Evolutionary conservation across 2,329 filamentous ascomycete species (phyloP).

Genomic region (Paecilomyces sp.): DNA sequence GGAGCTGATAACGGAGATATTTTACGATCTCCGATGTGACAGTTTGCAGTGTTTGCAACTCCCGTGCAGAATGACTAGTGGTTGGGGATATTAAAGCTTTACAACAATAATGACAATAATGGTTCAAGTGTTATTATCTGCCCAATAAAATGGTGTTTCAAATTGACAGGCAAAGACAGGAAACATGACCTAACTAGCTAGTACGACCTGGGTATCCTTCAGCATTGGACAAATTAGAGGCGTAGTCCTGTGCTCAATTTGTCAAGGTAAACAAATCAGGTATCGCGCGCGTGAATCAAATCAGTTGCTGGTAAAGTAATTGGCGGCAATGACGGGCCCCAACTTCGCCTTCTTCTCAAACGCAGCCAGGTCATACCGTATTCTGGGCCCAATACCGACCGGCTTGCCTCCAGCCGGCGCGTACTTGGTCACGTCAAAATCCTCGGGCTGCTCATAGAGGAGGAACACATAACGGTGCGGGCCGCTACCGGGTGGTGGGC

Average conservation of each 20-base stretch:
- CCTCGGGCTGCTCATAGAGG: background rate
- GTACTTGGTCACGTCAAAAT: background rate
- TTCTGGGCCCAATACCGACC: background rate
- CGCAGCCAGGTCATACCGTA: background rate
- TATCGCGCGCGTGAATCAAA: background rate
- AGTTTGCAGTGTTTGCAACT: slow-evolving; percentile 9
- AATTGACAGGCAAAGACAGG: background rate
- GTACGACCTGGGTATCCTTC: background rate
- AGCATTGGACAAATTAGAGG: background rate
- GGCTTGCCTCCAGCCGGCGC: background rate
- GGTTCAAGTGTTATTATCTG: background rate
- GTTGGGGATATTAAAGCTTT: background rate
- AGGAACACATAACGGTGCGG: background rate
- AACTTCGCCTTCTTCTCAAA: background rate
- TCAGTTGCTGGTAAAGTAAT: background rate
- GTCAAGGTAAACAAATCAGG: background rate
- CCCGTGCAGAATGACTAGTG: background rate
- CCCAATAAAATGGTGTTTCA: background rate
- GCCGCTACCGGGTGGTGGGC: background rate
- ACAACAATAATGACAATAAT: background rate
- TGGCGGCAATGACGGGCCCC: background rate
- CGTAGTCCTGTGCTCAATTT: background rate
- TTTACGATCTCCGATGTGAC: background rate
- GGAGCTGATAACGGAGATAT: background rate
- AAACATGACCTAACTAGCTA: background rate